Conservation (phyloP, 116 monocot species). For the Dioscorea cayenensis region DNA sequence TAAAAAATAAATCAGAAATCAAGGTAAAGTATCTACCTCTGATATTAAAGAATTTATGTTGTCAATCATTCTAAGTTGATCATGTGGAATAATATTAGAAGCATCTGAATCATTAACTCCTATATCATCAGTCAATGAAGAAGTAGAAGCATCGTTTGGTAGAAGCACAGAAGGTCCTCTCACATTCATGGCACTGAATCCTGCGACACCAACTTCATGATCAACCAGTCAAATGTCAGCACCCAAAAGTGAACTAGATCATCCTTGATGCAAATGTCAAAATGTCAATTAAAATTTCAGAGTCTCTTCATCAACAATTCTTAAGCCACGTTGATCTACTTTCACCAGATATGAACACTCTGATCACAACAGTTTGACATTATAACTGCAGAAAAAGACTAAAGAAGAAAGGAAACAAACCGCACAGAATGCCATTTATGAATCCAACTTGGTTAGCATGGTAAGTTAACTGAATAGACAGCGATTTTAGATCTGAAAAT, state of each 20-base stretch:
- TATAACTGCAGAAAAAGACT: background rate
- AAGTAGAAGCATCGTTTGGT: constrained; percentile 20
- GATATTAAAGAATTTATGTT: constrained; percentile 86
- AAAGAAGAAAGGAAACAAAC: background rate
- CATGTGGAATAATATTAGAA: constrained; percentile 47
- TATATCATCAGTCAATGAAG: constrained; percentile 23
- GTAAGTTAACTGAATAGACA: too few relatives aligned
- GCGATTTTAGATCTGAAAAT: too few relatives aligned
- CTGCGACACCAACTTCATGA: constrained; percentile 19
- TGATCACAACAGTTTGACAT: background rate
- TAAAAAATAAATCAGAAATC: background rate
- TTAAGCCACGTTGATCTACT: background rate
- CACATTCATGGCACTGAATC: constrained; percentile 12
- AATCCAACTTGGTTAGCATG: too few relatives aligned
- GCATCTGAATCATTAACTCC: constrained; percentile 18
- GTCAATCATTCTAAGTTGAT: constrained; percentile 84
- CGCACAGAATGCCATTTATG: background rate
- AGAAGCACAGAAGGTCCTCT: constrained; percentile 9
- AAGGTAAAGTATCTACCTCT: constrained; percentile 43
- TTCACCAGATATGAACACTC: background rate
- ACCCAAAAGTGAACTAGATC: constrained; percentile 8
- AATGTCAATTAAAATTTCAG: background rate
- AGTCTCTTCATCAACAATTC: background rate
- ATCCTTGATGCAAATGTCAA: background rate
- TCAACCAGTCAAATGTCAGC: constrained; percentile 14